A percentile compares a stretch with the other conserved stretches of the same genome.
phyloP scores from a whole-genome alignment of 148 eudicot genomes.

The Suaeda aralocaspica region DNA sequence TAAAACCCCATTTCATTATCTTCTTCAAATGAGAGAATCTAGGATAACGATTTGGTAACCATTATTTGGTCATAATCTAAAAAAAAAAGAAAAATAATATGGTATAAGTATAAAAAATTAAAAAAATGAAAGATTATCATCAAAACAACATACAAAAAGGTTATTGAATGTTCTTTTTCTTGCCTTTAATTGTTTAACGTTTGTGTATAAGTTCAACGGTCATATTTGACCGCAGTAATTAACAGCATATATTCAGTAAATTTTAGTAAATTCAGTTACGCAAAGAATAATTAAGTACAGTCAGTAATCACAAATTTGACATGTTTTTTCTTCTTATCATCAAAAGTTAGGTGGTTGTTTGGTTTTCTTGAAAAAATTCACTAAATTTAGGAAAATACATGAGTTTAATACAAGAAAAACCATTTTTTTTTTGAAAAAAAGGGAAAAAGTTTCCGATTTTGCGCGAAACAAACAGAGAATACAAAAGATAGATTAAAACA shows the following conservation, averaged over 20 bases:
- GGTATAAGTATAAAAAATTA: conserved; percentile 3
- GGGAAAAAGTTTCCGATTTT: background rate
- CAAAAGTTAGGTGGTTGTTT: conserved; percentile 17
- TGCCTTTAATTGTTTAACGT: conserved; percentile 27
- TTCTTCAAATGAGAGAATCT: background rate
- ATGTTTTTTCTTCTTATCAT: conserved; percentile 9
- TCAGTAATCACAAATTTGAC: no score
- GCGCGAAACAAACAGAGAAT: conserved; percentile 13
- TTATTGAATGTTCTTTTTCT: background rate
- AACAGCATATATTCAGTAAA: no score
- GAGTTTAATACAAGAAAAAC: background rate
- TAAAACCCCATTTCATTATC: conserved; percentile 31
- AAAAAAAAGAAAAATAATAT: background rate
- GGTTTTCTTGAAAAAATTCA: background rate
- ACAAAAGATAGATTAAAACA: background rate
- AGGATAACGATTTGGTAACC: background rate
- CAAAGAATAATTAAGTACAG: no score
- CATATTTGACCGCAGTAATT: conserved; percentile 19
- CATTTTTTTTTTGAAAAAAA: background rate
- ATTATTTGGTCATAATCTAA: conserved; percentile 15
- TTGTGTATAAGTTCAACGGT: conserved; percentile 25
- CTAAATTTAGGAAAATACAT: no score
- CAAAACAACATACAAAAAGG: no score
- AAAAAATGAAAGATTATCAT: background rate
- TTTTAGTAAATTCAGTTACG: conserved; percentile 32